Conservation (phyloP, 257 asterid genomes). For the Solanum peruvianum region DNA sequence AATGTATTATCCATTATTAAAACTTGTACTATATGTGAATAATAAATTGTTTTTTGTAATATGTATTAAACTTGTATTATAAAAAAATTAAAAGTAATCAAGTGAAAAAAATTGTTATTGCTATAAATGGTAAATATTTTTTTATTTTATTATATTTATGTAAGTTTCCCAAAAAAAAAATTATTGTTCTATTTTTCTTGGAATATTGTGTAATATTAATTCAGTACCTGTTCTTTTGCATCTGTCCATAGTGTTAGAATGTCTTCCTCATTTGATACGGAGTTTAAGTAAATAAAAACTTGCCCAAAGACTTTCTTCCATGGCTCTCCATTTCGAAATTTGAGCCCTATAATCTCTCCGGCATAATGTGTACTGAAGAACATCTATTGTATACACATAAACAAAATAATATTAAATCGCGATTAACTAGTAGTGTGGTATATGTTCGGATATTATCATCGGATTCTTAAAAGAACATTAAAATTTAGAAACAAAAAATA, state of each 20-base stretch:
- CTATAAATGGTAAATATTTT: too few species aligned
- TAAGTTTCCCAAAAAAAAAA: not conserved
- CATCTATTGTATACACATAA: constrained; percentile 20
- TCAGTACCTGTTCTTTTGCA: constrained; percentile 35
- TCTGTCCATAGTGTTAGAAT: constrained; percentile 49
- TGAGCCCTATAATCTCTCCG: constrained; percentile 34
- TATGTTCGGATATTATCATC: not conserved
- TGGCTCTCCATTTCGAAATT: constrained; percentile 29
- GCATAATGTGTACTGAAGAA: constrained; percentile 55
- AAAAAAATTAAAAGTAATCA: too few species aligned
- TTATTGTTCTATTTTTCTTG: not conserved
- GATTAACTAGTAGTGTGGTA: not conserved
- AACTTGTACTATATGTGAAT: too few species aligned
- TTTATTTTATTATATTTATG: too few species aligned
- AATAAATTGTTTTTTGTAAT: too few species aligned
- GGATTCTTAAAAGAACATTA: not conserved
- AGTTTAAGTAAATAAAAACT: constrained; percentile 33
- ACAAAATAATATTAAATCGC: not conserved
- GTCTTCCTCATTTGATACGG: constrained; percentile 7
- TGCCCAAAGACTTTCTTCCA: constrained; percentile 82
- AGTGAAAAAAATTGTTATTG: too few species aligned
- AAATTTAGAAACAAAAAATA: not conserved
- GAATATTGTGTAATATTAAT: not conserved
- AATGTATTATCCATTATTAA: too few species aligned
- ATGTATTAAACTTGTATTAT: too few species aligned